Percentiles rank a stretch among this genome's conserved stretches.
Conservation (phyloP, 1,284 basidiomycete genomes). For the Ustilago tritici region DNA sequence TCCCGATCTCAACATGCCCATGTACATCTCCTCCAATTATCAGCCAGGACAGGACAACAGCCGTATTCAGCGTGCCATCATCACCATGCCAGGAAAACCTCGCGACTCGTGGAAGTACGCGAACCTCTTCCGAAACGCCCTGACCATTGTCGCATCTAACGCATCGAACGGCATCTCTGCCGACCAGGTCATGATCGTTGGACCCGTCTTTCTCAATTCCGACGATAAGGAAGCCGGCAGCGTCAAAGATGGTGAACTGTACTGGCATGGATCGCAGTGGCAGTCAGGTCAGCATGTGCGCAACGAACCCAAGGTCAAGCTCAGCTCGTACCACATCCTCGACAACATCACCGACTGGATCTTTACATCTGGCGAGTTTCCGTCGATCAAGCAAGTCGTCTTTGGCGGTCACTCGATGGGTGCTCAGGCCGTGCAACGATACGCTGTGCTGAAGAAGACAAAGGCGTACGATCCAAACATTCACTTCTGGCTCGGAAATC, state of each 20-base stretch:
- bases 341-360: slow-evolving; percentile 60
- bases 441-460: slow-evolving; percentile 59
- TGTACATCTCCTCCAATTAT: slow-evolving; percentile 54
- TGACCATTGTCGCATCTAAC: slow-evolving; percentile 46
- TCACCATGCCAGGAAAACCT: slow-evolving; percentile 62
- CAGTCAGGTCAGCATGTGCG: slow-evolving; percentile 56
- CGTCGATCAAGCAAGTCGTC: slow-evolving; percentile 63
- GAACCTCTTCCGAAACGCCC: slow-evolving; percentile 57
- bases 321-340: slow-evolving; percentile 56
- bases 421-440: slow-evolving; percentile 58
- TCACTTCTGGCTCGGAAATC: slow-evolving; percentile 65
- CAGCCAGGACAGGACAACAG: slow-evolving; percentile 38
- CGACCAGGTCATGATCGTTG: slow-evolving; percentile 54
- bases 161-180: slow-evolving; percentile 27
- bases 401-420: slow-evolving; percentile 67
- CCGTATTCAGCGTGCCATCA: slow-evolving; percentile 58
- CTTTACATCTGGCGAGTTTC: slow-evolving; percentile 55
- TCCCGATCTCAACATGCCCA: slow-evolving; percentile 46
- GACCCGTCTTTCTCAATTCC: slow-evolving; percentile 56
- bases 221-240: slow-evolving; percentile 53
- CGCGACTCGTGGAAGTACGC: slow-evolving; percentile 66
- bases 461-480: slow-evolving; percentile 61
- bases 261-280: slow-evolving; percentile 62
- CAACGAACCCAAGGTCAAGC: slow-evolving; percentile 36
- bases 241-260: slow-evolving; percentile 39